These are phyloP conservation scores for Gnaphalium uliginosum DNA, from an alignment of 129 eudicot genomes.

Conservation along the genomic window DNA sequence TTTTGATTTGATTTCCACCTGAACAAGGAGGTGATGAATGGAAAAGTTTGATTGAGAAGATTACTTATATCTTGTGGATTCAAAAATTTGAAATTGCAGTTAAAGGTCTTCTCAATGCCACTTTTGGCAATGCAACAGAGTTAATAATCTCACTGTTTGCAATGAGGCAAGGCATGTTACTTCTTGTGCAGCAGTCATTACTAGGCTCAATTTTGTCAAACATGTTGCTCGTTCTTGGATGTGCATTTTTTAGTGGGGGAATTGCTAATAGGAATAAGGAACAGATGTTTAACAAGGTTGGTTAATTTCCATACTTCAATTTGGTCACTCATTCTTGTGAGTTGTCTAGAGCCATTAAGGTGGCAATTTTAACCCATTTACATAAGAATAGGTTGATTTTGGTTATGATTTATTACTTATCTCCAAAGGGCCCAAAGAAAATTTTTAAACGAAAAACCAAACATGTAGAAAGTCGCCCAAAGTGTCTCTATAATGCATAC, in stretches of 20 bases:
- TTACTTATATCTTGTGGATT: conserved; percentile 2
- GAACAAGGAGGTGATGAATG: background rate
- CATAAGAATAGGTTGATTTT: background rate
- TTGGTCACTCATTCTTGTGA: background rate
- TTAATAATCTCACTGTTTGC: conserved; percentile 71
- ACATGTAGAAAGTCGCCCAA: background rate
- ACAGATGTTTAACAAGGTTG: conserved; percentile 65
- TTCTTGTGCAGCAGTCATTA: conserved; percentile 73
- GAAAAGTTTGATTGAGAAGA: background rate
- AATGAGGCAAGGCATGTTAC: conserved; percentile 55
- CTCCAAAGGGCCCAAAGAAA: background rate
- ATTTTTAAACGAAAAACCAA: too few species aligned
- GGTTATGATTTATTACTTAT: background rate
- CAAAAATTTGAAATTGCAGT: conserved; percentile 44
- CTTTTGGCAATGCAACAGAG: conserved; percentile 88
- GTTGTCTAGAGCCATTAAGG: background rate
- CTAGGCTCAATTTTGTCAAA: conserved; percentile 79
- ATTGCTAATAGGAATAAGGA: conserved; percentile 55
- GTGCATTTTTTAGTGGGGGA: conserved; percentile 76
- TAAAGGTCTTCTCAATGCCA: conserved; percentile 78
- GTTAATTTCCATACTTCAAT: conserved; percentile 8
- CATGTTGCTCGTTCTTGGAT: conserved; percentile 81
- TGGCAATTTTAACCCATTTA: background rate
- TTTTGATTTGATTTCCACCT: background rate
- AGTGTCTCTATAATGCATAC: background rate